These are phyloP conservation scores for Closterium sp. DNA, from an alignment of 139 green algal genomes.

Conservation along the genomic window DNA sequence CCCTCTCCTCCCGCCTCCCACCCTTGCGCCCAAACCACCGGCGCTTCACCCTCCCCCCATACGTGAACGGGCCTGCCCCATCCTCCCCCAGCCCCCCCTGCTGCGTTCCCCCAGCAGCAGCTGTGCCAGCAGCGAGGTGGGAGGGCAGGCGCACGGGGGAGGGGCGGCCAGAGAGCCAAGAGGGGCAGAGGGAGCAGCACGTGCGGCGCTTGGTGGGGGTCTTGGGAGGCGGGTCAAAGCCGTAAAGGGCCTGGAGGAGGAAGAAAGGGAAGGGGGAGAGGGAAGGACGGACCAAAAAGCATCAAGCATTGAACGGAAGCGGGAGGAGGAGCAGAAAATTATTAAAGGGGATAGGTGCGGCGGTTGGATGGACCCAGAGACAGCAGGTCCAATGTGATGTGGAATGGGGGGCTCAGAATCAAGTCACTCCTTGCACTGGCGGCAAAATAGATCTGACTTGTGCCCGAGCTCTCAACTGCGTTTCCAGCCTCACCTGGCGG, in stretches of 20 bases:
- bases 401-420: too few relatives aligned
- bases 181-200: constrained; percentile 8
- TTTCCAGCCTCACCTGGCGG: constrained; percentile 7
- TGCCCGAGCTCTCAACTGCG: not conserved
- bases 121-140: not conserved
- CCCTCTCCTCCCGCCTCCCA: not conserved
- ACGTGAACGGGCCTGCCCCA: not conserved
- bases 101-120: not conserved
- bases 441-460: too few relatives aligned
- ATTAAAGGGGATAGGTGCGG: not conserved
- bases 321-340: too few relatives aligned
- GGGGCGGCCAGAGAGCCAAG: not conserved
- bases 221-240: constrained; percentile 9
- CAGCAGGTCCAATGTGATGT: too few relatives aligned
- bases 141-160: not conserved
- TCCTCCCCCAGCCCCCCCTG: not conserved
- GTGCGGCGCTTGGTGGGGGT: not conserved
- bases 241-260: not conserved
- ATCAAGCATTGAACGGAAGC: too few relatives aligned
- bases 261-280: not conserved
- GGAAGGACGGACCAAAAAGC: not conserved
- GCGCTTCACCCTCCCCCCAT: not conserved
- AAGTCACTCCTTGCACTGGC: too few relatives aligned
- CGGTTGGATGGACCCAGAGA: too few relatives aligned
- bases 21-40: not conserved